A percentile compares a stretch with the other conserved stretches of the same genome.
These are phyloP conservation scores for Epipyxis sp. DNA, from an alignment of 108 stramenopile species.

Conservation along the genomic window DNA sequence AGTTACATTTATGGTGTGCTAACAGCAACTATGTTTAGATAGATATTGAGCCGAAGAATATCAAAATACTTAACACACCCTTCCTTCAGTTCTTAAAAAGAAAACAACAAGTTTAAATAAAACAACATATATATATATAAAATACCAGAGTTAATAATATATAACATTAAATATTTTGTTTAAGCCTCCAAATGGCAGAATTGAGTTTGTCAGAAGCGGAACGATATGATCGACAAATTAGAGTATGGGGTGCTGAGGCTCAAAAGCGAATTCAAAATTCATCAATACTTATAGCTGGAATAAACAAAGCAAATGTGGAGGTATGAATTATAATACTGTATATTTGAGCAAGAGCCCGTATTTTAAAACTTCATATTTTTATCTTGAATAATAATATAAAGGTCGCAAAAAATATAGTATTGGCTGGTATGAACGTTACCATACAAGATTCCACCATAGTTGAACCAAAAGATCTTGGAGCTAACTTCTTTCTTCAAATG, in stretches of 20 bases:
- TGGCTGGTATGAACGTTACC: conserved; percentile 4
- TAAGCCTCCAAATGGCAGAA: neutral
- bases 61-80: too few relatives aligned
- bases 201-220: neutral
- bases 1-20: too few relatives aligned
- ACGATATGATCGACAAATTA: conserved; percentile 9
- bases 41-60: too few relatives aligned
- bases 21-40: too few relatives aligned
- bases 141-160: too few relatives aligned
- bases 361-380: neutral
- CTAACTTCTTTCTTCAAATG: conserved; percentile 15
- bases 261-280: neutral
- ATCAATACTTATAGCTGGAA: neutral
- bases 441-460: neutral
- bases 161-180: too few relatives aligned
- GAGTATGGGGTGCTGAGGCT: conserved; percentile 8
- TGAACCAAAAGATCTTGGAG: neutral
- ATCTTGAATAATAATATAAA: neutral
- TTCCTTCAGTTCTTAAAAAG: too few relatives aligned
- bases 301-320: neutral
- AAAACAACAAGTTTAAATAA: too few relatives aligned
- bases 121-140: too few relatives aligned
- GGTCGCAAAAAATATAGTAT: conserved; percentile 6
- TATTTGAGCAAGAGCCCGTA: neutral
- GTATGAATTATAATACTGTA: neutral